phyloP scores from a whole-genome alignment of 2,329 filamentous ascomycete species.

The Botrytis cinerea region DNA sequence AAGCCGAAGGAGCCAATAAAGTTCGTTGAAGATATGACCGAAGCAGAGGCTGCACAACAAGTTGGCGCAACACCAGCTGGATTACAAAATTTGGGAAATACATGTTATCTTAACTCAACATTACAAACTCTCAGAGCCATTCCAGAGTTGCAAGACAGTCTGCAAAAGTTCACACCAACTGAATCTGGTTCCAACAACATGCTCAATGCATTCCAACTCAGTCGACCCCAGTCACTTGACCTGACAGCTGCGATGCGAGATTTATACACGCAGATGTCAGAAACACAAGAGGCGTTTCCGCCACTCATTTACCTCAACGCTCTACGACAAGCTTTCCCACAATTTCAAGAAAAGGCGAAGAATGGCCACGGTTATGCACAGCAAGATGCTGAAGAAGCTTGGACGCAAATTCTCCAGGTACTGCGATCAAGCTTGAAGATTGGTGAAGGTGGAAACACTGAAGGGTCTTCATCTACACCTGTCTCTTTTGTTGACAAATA shows the following conservation, averaged over 20 bases:
- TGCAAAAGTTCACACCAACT: conserved; percentile 61
- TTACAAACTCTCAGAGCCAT: conserved; percentile 88
- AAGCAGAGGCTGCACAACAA: conserved; percentile 82
- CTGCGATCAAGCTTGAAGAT: conserved; percentile 76
- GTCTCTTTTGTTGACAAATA: conserved; percentile 86
- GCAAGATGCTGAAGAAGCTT: conserved; percentile 97
- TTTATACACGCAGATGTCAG: conserved; percentile 84
- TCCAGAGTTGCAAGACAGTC: conserved; percentile 83
- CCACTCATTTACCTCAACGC: conserved; percentile 81
- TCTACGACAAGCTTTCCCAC: conserved; percentile 78
- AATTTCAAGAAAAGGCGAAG: conserved; percentile 88
- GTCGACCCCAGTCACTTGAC: conserved; percentile 50
- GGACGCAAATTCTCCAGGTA: conserved; percentile 90
- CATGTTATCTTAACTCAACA: conserved; percentile 97
- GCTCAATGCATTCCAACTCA: conserved; percentile 51
- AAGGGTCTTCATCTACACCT: conserved; percentile 53
- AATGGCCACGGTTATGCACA: conserved; percentile 87
- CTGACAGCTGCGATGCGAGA: conserved; percentile 76
- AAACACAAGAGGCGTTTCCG: conserved; percentile 84
- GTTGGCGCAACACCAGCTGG: conserved; percentile 86
- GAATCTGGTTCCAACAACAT: conserved; percentile 33
- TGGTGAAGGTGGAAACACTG: conserved; percentile 51
- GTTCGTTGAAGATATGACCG: conserved; percentile 97
- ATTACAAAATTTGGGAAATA: conserved; percentile 91
- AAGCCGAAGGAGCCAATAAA: conserved; percentile 80